Evolutionary conservation across 805 yeast species (phyloP).

Genomic region (Debaryomyces hansenii): DNA sequence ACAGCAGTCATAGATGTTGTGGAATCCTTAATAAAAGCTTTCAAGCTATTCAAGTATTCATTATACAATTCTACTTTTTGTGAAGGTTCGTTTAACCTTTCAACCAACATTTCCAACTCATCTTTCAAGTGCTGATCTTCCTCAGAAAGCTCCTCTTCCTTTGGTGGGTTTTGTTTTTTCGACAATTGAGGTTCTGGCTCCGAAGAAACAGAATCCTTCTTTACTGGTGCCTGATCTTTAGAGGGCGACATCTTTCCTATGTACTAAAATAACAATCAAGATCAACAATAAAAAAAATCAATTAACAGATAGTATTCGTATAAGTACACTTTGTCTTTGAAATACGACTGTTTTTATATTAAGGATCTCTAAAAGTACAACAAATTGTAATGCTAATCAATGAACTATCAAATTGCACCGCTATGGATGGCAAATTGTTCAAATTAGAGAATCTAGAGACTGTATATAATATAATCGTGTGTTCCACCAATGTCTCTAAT

Average conservation of each 20-base stretch:
- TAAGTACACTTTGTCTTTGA: neutral
- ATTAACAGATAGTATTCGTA: neutral
- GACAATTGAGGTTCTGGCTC: conserved; percentile 17
- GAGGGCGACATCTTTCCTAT: conserved; percentile 34
- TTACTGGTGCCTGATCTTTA: conserved; percentile 20
- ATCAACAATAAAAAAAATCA: neutral
- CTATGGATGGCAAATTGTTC: neutral
- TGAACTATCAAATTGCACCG: neutral
- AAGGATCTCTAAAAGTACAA: neutral
- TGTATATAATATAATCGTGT: neutral
- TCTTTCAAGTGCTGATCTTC: conserved; percentile 87
- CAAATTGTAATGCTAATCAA: neutral
- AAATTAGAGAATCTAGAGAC: neutral
- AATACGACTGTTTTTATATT: neutral
- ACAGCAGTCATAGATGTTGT: conserved; percentile 99
- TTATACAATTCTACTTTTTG: conserved; percentile 47
- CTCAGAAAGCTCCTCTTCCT: conserved; percentile 85
- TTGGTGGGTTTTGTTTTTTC: conserved; percentile 20
- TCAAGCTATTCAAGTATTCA: conserved; percentile 67
- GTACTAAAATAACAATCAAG: neutral
- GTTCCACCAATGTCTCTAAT: neutral
- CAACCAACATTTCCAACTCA: conserved; percentile 85
- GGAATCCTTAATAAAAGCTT: conserved; percentile 79
- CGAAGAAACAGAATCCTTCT: conserved; percentile 5
- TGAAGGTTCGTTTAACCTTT: conserved; percentile 62